Conservation (phyloP, 805 yeast species). For the Hanseniaspora meyeri region DNA sequence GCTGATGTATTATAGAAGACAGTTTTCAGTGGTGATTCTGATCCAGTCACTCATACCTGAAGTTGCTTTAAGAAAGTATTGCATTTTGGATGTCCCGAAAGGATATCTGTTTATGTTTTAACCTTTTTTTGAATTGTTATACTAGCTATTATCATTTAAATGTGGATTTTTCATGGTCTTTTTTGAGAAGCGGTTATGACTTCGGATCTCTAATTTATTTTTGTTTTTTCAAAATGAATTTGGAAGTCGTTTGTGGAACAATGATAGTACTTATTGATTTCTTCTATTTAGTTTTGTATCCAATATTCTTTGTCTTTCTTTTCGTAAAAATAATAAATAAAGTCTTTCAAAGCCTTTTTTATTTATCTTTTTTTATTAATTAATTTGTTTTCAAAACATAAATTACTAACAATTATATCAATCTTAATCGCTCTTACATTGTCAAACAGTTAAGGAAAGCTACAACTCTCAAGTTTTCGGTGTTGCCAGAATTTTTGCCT, state of each 20-base stretch:
- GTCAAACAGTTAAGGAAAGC: conserved; percentile 38
- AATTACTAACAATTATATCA: conserved; percentile 15
- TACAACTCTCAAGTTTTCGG: conserved; percentile 99
- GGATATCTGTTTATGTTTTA: neutral
- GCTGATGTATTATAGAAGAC: conserved; percentile 13
- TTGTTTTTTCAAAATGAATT: neutral
- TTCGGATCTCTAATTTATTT: neutral
- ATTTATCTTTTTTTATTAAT: neutral
- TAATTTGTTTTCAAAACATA: neutral
- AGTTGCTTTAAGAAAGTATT: conserved; percentile 1
- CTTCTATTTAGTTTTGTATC: neutral
- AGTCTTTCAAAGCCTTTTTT: conserved; percentile 2
- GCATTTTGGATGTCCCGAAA: neutral
- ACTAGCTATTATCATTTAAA: neutral
- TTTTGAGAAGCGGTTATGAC: neutral
- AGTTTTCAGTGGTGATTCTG: conserved; percentile 9
- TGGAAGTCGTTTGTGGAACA: neutral
- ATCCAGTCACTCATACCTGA: conserved; percentile 10
- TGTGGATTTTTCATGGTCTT: neutral
- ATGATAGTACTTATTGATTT: neutral
- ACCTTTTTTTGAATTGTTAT: neutral
- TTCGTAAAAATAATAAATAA: neutral
- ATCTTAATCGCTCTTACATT: conserved; percentile 14
- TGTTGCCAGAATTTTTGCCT: conserved; percentile 99
- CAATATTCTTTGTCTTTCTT: conserved; percentile 7